Evolutionary conservation across 345 rosid genomes (phyloP), one percentile per base, ranked within the genome.

Genomic region (Acer saccharum): DNA sequence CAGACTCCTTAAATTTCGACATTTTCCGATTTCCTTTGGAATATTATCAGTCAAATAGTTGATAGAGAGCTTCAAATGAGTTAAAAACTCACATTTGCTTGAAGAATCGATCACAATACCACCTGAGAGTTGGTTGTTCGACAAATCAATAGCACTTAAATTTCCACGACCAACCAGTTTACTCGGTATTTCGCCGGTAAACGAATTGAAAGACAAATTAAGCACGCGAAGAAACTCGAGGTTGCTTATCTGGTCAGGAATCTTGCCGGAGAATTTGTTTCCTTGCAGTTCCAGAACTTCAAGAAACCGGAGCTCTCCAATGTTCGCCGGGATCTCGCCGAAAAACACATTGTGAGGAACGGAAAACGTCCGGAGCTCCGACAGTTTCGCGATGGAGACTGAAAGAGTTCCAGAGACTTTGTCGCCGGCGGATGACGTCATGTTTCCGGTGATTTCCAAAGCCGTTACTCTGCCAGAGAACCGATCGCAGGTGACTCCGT

Each of bases 271-370:
- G 75, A 91, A 85, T 77, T 89, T 89, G 82, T 89, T 91, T 3
- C 87, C 87, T 71, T 86, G 92, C 70, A 91, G 86, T 75, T 88
- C 86, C 67, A 91, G 76, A 21, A 84, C 84, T 85, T 88, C 83
- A 41, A 91, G 81, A 54, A 65, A 76, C 79, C 32, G 76, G 13
- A 91, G 90, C 43, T 66, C 77, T 43, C 85, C 82, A 18, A 91
- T 39, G 67, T 55, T 73, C 3, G 32, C 81, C 8, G 95, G 89
- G 75, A 91, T 89, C 85, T 76, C 78, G 16, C 93, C 95, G 54
- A 84, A 81, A 78, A 91, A 82, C 3, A 27, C 76, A 63, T 79
- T 80, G 78, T 83, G 75, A 23, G 92, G 61, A 57, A 90, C 50
- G 11, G 87, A 82, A 71, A 90, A 76, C 32, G 55, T 57, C 23